Evolutionary conservation across 306 rosid species (phyloP), one percentile per base, ranked within the genome.

Genomic region (Astragalus glycyphyllos): DNA sequence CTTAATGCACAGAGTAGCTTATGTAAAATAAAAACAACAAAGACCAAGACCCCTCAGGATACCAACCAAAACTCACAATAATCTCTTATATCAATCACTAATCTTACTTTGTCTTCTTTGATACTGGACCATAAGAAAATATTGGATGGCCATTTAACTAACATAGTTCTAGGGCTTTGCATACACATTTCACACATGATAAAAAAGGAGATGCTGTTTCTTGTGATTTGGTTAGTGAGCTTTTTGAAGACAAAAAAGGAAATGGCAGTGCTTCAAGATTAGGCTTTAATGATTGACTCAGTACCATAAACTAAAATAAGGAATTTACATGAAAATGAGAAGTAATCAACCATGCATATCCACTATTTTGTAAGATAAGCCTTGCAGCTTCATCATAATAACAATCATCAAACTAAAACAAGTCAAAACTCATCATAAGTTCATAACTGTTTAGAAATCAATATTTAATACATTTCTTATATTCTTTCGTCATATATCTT

Each of bases 31-130:
- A 47, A 71, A 55, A 45, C 12, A 44, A 46, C 17, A 63, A 63
- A 17, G 54, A 48, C 48, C 56, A 65, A 2, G 58, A 29, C 8
- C 23, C 41, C 50, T 13, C 8, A 7, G 49, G 49, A 66, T 65
- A 51, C 63, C n/a, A 71, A 55, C 68, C 58, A 45, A 64, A 46
- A 46, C 71, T 42, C 56, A 50, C 14, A 41, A 40, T 16, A 6
- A 69, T 69, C 29, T 58, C 10, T 7, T 20, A 37, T 17, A 13
- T 59, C 16, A 40, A 65, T 55, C 65, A 42, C 68, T 23, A 35
- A 57, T 54, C 26, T 68, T 40, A 57, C 13, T 51, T 16, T 34
- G 31, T 57, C 65, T 77, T 53, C 54, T 44, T 16, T 42, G 13
- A 38, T 4, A 77, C 71, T 17, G 50, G n/a, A 54, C 15, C 67